Conservation (phyloP, 257 asterid genomes). For the Ilex aquifolium region DNA sequence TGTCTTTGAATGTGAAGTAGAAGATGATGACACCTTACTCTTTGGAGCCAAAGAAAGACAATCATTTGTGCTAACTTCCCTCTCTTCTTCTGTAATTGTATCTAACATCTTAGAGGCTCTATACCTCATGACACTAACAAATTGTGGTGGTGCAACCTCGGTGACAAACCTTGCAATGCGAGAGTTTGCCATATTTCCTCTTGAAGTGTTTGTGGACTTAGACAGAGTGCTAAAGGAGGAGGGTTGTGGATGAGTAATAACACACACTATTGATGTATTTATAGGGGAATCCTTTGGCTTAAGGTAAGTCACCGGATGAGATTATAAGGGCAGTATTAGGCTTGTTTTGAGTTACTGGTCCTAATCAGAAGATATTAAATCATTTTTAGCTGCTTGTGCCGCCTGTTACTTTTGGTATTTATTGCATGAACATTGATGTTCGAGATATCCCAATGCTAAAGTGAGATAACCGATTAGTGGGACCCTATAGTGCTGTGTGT, state of each 20-base stretch:
- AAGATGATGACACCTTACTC: not conserved
- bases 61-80: conserved; percentile 18
- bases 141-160: conserved; percentile 59
- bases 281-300: conserved; percentile 15
- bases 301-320: not conserved
- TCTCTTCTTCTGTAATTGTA: conserved; percentile 69
- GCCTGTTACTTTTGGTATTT: conserved; percentile 34
- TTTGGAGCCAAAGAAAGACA: conserved; percentile 8
- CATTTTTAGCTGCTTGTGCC: conserved; percentile 35
- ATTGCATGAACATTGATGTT: conserved; percentile 9
- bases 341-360: conserved; percentile 17
- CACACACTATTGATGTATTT: conserved; percentile 10
- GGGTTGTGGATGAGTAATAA: conserved; percentile 8
- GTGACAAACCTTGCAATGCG: conserved; percentile 47
- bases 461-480: conserved; percentile 2
- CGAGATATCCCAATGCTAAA: not conserved
- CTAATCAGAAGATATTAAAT: conserved; percentile 12
- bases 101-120: conserved; percentile 52
- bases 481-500: conserved; percentile 9
- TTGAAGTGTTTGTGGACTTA: not conserved
- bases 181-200: conserved; percentile 39
- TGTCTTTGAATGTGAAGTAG: conserved; percentile 9
- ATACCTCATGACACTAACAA: conserved; percentile 42
- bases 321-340: conserved; percentile 1
- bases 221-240: no score